Base-by-base conservation (phyloP, 1,284 basidiomycete species). In the Ganoderma lingzhi region DNA sequence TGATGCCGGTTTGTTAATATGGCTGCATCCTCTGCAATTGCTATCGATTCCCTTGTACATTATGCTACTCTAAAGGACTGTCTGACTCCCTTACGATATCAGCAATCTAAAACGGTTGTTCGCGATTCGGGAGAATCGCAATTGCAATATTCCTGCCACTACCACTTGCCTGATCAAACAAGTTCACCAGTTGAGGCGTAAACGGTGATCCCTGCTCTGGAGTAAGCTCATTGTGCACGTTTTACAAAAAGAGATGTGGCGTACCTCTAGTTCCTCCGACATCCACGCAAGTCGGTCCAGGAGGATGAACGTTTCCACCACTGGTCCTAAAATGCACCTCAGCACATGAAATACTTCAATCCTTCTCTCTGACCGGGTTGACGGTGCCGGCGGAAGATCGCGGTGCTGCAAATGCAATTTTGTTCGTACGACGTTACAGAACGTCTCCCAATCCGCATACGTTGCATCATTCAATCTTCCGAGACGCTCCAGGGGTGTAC, bases 71-170 rank as follows among this genome's bases (percentile, higher is more conserved):
- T 66, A 67, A 66, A 72, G 45, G 44, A 6, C 62, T 58, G 64
- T 19, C 42, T 44, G 15, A 19, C 42, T 51, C 48, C 48, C 12
- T 3, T 28, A 53, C 12, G 12, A 53, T 28, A 53, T 28, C 48
- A 28, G 48, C 48, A 28, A 5, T 28, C 48, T 53, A 53, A 23
- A 14, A 53, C 48, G 12, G 48, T 23, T 12, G 23, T 14, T 53
- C 23, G 12, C n/a, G 12, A 28, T 37, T 17, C 61, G 59, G 59
- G 14, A 53, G 44, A 12, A 71, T 68, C 41, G 69, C 64, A 66
- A 92, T 80, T 2, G 86, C 89, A 64, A 90, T 81, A 77, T 92
- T 92, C 72, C 91, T 80, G 58, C 86, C 89, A 76, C 90, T 92
- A 45, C 89, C 90, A 12, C 84, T 84, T 5, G 81, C 81, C 77